Evolutionary conservation across 768 basidiomycete species (phyloP).

Genomic region (Boletus rex-veris): DNA sequence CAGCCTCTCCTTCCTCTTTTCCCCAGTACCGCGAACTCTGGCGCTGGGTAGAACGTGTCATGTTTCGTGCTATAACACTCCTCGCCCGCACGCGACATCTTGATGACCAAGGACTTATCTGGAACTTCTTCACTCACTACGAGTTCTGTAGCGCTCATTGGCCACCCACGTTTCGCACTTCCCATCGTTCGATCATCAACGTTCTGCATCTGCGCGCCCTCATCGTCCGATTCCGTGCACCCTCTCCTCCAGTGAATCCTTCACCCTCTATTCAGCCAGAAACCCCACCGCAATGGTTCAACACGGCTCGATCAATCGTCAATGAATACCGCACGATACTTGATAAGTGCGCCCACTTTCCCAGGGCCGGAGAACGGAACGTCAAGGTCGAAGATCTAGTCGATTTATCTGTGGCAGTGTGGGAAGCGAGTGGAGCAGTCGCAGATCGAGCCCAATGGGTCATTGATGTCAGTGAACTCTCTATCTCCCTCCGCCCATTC

Average conservation of each 20-base stretch:
- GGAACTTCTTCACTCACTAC: conserved; percentile 63
- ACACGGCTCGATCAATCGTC: conserved; percentile 61
- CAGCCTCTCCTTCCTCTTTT: conserved; percentile 46
- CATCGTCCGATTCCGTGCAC: conserved; percentile 43
- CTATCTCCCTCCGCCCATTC: background rate
- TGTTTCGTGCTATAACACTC: conserved; percentile 77
- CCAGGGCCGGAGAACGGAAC: conserved; percentile 77
- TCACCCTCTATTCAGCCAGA: conserved; percentile 21
- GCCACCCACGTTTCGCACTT: conserved; percentile 76
- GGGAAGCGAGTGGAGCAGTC: conserved; percentile 69
- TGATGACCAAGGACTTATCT: conserved; percentile 44
- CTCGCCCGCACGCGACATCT: conserved; percentile 45
- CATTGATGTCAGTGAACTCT: conserved; percentile 59
- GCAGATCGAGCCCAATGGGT: conserved; percentile 72
- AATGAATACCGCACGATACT: conserved; percentile 70
- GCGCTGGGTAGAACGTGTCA: conserved; percentile 76
- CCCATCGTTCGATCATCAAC: conserved; percentile 67
- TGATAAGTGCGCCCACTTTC: conserved; percentile 68
- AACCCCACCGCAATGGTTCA: conserved; percentile 54
- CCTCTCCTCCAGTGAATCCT: conserved; percentile 14
- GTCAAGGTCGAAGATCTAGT: conserved; percentile 78
- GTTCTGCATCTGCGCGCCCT: conserved; percentile 74
- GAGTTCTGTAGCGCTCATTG: conserved; percentile 60
- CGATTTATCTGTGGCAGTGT: conserved; percentile 74
- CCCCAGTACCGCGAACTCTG: conserved; percentile 75